These are phyloP conservation scores for Termitomyces heimii DNA, from an alignment of 768 basidiomycete species.

Conservation along the genomic window DNA sequence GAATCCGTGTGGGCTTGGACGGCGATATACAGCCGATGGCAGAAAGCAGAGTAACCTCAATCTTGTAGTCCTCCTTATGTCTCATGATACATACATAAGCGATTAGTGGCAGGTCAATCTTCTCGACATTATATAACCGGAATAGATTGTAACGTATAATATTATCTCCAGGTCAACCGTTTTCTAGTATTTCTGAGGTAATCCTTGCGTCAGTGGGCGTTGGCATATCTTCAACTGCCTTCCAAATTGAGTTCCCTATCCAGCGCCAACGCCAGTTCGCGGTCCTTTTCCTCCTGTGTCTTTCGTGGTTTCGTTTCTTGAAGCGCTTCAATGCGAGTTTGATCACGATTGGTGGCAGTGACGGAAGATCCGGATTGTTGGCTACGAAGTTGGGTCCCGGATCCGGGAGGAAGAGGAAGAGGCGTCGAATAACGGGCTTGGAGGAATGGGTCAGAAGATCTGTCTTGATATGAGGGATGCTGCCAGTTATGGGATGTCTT, in stretches of 20 bases:
- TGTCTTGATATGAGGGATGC: conserved; percentile 9
- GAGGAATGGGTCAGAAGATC: conserved; percentile 37
- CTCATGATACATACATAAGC: not conserved
- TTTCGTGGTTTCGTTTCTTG: conserved; percentile 28
- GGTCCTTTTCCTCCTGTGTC: conserved; percentile 37
- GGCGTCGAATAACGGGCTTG: conserved; percentile 46
- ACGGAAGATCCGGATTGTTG: conserved; percentile 20
- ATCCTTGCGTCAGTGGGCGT: not conserved
- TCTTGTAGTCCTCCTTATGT: not conserved
- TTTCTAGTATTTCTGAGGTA: conserved; percentile 10
- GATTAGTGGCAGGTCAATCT: not conserved
- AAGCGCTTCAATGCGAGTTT: conserved; percentile 24
- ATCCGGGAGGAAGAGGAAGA: conserved; percentile 45
- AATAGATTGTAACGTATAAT: not conserved
- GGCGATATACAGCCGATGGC: not conserved
- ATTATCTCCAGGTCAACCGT: not conserved
- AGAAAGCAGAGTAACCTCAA: not conserved
- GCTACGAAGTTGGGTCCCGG: conserved; percentile 5
- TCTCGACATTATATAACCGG: not conserved
- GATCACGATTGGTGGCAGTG: conserved; percentile 28
- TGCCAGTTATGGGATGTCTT: conserved; percentile 8
- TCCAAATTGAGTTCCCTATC: conserved; percentile 1
- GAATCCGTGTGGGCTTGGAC: conserved; percentile 13
- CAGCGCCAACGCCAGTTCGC: conserved; percentile 45
- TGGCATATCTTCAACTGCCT: not conserved